These are phyloP conservation scores for Leccinum subgranulosum DNA, from an alignment of 768 basidiomycete genomes.

Conservation along the genomic window DNA sequence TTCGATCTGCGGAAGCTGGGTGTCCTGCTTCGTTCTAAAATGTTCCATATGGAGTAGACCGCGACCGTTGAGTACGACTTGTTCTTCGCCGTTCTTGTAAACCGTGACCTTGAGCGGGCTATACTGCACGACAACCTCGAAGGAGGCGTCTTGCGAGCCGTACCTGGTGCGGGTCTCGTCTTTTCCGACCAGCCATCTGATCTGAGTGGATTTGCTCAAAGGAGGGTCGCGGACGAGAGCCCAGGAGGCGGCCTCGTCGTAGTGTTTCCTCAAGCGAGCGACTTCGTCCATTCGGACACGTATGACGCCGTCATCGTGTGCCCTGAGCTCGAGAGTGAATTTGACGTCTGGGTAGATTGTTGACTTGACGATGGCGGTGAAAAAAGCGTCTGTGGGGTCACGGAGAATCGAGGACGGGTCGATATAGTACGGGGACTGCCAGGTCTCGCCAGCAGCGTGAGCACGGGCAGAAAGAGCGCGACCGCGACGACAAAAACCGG, in stretches of 20 bases:
- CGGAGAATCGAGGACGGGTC: constrained; percentile 52
- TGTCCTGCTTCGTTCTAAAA: constrained; percentile 65
- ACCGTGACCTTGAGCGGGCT: constrained; percentile 75
- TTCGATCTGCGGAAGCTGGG: constrained; percentile 37
- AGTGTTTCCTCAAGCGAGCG: constrained; percentile 72
- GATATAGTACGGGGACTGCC: constrained; percentile 87
- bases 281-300: constrained; percentile 93
- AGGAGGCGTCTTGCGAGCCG: constrained; percentile 56
- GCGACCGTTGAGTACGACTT: constrained; percentile 85
- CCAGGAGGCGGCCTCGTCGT: constrained; percentile 92
- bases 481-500: constrained; percentile 92
- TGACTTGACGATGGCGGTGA: constrained; percentile 76
- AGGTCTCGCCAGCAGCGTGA: constrained; percentile 49
- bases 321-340: constrained; percentile 77
- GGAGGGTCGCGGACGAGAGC: constrained; percentile 73
- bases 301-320: constrained; percentile 86
- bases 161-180: constrained; percentile 62
- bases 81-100: constrained; percentile 69
- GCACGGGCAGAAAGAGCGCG: constrained; percentile 80
- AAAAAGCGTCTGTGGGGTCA: constrained; percentile 51
- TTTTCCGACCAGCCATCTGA: constrained; percentile 67
- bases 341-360: constrained; percentile 80
- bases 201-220: constrained; percentile 43
- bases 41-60: constrained; percentile 98
- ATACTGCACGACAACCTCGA: constrained; percentile 68